Conservation (phyloP, 2,329 filamentous ascomycete genomes). For the Talaromyces piceae region DNA sequence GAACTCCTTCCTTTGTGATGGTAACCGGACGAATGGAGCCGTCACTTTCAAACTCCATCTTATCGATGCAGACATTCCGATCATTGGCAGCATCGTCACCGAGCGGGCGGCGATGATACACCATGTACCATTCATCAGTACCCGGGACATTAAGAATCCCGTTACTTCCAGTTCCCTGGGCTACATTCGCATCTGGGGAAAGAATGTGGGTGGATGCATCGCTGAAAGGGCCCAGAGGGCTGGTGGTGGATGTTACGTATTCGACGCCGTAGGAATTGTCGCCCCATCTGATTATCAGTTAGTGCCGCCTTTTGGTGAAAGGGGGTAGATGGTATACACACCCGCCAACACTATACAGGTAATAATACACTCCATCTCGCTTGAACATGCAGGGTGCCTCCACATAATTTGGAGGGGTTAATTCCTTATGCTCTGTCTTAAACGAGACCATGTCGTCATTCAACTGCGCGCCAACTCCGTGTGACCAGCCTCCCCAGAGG, state of each 20-base stretch:
- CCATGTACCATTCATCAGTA: constrained; percentile 40
- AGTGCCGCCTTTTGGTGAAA: neutral
- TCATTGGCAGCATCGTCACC: constrained; percentile 41
- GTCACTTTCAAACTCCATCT: constrained; percentile 41
- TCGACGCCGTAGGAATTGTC: constrained; percentile 42
- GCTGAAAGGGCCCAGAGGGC: constrained; percentile 38
- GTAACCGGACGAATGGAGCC: constrained; percentile 36
- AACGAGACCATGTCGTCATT: constrained; percentile 40
- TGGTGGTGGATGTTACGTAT: constrained; percentile 33
- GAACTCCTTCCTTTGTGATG: constrained; percentile 29
- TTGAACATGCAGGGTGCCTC: constrained; percentile 41
- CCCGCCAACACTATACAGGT: constrained; percentile 40
- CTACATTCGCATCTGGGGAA: constrained; percentile 18
- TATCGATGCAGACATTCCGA: constrained; percentile 42
- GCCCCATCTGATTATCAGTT: constrained; percentile 29
- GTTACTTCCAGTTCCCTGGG: constrained; percentile 35
- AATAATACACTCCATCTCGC: constrained; percentile 36
- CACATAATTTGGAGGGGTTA: constrained; percentile 42
- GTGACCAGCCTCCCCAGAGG: constrained; percentile 39
- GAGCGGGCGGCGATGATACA: constrained; percentile 42
- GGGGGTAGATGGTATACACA: constrained; percentile 12
- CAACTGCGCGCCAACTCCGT: constrained; percentile 38
- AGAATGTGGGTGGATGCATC: constrained; percentile 30
- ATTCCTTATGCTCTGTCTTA: constrained; percentile 38
- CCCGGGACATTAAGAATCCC: constrained; percentile 31